Percentiles rank a stretch among this genome's conserved stretches.
Conservation (phyloP, 2,329 filamentous ascomycete species). For the Ceratocystis lukuohia region DNA sequence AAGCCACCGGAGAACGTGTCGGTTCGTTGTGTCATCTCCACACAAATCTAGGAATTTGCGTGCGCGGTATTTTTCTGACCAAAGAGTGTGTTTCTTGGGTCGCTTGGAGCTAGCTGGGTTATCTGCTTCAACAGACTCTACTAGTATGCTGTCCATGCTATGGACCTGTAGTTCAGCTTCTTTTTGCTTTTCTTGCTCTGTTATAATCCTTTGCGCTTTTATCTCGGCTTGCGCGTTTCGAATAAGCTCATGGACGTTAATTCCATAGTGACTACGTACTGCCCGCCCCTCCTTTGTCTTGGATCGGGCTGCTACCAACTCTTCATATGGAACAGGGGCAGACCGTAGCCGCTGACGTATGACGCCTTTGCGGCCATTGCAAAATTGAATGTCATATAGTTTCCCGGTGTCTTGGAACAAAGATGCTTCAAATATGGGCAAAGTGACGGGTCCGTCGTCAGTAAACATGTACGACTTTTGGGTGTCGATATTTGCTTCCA, state of each 20-base stretch:
- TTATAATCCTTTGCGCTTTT: conserved; percentile 22
- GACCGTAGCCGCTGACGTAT: conserved; percentile 41
- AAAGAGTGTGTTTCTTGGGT: conserved; percentile 49
- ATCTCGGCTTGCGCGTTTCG: conserved; percentile 54
- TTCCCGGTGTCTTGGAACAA: conserved; percentile 21
- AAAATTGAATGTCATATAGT: conserved; percentile 37
- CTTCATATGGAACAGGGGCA: conserved; percentile 44
- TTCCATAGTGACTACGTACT: conserved; percentile 72
- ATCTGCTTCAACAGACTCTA: conserved; percentile 32
- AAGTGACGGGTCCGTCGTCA: background rate
- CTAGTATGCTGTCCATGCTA: conserved; percentile 10
- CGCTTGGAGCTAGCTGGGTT: conserved; percentile 26
- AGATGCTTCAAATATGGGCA: conserved; percentile 16
- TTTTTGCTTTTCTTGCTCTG: conserved; percentile 7
- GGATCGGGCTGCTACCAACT: conserved; percentile 54
- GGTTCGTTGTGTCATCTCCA: conserved; percentile 87
- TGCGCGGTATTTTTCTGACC: conserved; percentile 96
- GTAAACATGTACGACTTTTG: background rate
- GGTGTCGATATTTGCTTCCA: background rate
- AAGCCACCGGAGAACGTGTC: conserved; percentile 79
- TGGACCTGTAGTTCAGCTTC: background rate
- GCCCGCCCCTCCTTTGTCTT: conserved; percentile 54
- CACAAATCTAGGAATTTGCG: conserved; percentile 84
- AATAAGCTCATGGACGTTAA: conserved; percentile 77
- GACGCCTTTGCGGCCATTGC: conserved; percentile 42